Evolutionary conservation across 495 filamentous ascomycete species (phyloP).

Genomic region (Filosporella fistucella): DNA sequence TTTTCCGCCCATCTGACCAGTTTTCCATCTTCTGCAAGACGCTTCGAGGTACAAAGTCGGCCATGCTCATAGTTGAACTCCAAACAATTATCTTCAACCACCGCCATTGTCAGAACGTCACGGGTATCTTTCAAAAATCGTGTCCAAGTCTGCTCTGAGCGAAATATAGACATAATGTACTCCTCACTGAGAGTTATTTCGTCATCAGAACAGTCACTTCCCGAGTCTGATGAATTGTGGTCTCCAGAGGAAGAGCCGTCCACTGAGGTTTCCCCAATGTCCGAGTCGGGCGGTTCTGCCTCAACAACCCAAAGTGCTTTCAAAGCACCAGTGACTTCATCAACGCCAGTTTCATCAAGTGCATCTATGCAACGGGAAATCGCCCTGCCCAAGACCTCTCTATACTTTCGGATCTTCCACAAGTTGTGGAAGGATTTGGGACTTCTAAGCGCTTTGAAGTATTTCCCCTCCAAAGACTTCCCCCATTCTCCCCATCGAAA

Average conservation of each 20-base stretch:
- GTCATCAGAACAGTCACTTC: background rate
- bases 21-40: background rate
- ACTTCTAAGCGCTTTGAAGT: background rate
- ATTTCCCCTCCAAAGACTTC: background rate
- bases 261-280: background rate
- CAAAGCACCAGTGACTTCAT: slow-evolving; percentile 6
- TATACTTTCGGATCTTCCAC: slow-evolving; percentile 2
- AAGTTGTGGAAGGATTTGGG: background rate
- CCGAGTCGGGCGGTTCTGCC: background rate
- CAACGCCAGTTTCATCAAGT: slow-evolving; percentile 6
- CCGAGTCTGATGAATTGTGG: background rate
- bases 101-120: slow-evolving; percentile 7
- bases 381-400: slow-evolving; percentile 4
- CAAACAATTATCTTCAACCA: slow-evolving; percentile 7
- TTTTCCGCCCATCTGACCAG: background rate
- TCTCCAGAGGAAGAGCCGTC: background rate
- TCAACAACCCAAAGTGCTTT: slow-evolving; percentile 6
- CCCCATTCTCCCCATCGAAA: slow-evolving; percentile 7
- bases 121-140: slow-evolving; percentile 10
- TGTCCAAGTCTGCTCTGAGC: slow-evolving; percentile 15
- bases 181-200: background rate
- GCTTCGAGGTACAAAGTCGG: background rate
- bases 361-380: slow-evolving; percentile 12
- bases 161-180: slow-evolving; percentile 9
- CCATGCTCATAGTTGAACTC: background rate